Percentiles rank a stretch among this genome's conserved stretches.
phyloP scores from a whole-genome alignment of 148 eudicot species.

The Cornus suecica region DNA sequence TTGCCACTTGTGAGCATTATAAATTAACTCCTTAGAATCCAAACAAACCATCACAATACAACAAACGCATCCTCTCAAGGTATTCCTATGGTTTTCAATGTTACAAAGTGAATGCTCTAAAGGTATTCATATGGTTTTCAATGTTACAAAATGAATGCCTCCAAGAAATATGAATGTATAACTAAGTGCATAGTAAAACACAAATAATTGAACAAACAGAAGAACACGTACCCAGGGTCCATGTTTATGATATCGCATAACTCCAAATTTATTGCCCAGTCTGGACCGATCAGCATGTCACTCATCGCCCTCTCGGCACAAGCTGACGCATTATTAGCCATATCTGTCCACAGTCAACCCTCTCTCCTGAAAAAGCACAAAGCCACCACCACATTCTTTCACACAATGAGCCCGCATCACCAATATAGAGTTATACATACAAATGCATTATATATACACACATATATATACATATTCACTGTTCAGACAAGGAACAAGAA shows the following conservation, averaged over 20 bases:
- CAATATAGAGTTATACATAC: neutral
- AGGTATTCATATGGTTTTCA: neutral
- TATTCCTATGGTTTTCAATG: neutral
- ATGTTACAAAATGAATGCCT: neutral
- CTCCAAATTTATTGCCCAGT: conserved; percentile 75
- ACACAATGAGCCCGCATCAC: neutral
- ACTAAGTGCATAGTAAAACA: neutral
- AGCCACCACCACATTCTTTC: neutral
- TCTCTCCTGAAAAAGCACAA: neutral
- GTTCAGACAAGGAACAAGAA: neutral
- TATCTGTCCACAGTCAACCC: conserved; percentile 9
- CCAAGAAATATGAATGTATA: neutral
- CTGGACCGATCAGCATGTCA: conserved; percentile 66
- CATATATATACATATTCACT: neutral
- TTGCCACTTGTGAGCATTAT: neutral
- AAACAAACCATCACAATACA: neutral
- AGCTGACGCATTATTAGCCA: conserved; percentile 59
- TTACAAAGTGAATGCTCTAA: neutral
- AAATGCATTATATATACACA: too few species aligned
- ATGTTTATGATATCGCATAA: conserved; percentile 69
- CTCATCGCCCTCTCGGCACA: conserved; percentile 79
- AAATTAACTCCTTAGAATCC: neutral
- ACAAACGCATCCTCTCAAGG: neutral
- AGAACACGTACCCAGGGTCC: conserved; percentile 51
- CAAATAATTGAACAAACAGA: neutral